Evolutionary conservation across 1,284 basidiomycete genomes (phyloP), one percentile per base, ranked within the genome.

Genomic region (Calocybe gambosa): DNA sequence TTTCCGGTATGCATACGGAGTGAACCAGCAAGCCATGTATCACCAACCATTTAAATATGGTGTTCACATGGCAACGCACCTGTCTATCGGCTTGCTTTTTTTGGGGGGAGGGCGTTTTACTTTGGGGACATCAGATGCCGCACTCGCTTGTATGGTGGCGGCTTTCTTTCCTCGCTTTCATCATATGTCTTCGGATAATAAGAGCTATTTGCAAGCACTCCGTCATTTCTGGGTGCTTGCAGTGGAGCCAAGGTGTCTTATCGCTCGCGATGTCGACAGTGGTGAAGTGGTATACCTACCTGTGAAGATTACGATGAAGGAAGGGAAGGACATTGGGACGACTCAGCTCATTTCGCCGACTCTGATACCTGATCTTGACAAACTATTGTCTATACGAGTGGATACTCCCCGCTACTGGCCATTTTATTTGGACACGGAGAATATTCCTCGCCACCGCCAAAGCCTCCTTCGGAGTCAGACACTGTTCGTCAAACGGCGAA

Each of bases 181-280:
- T 12, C 74, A 81, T 9, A 64, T 76, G 7, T 85, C 90, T 1
- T 80, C 80, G 6, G 94, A 99, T 59, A 96, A 96, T 67, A 86
- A 88, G 50, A 83, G 86, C 33, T 95, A 93, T 59, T 75, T 97
- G 3, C 96, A 98, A 63, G 92, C 93, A 0, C 80, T 94, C 52
- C 80, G 96, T 3, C 95, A 99, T 64, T 68, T 99, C 21, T 99
- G 96, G 96, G 89, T 89, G 1, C 72, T 99, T 29, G 96, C 96
- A 0, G 85, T 90, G 12, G 94, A 99, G 58, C 94, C 96, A 2
- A 73, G 96, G 38, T 94, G 94, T 61, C 73, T 99, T 9, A 80
- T 94, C 29, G 90, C 92, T 0, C 79, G 89, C 29, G 93, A 97
- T 57, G 88, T 95, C 26, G 93, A 95, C 56, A 91, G 89, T 1